These are phyloP conservation scores for Cinnamomum micranthum DNA, from an alignment of 164 flowering plant species.

Conservation along the genomic window DNA sequence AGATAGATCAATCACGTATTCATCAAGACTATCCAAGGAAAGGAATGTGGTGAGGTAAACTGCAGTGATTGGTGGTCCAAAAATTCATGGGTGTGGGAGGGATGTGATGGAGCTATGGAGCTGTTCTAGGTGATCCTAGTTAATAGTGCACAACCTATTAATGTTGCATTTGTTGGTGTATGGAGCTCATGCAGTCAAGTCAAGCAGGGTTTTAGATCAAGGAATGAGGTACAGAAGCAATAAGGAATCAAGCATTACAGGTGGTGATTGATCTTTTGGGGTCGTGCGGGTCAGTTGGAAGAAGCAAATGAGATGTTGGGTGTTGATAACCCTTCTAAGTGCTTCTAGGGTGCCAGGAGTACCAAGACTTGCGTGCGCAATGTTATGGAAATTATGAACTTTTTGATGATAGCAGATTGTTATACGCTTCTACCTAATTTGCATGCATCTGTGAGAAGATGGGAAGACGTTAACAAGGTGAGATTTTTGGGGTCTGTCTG, in stretches of 20 bases:
- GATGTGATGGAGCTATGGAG: conserved; percentile 8
- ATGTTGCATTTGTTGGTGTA: conserved; percentile 6
- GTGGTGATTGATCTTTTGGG: conserved; percentile 12
- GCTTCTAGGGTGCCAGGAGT: conserved; percentile 1
- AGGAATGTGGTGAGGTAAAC: conserved; percentile 7
- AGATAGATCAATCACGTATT: neutral
- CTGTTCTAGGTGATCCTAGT: conserved; percentile 6
- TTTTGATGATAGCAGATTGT: conserved; percentile 8
- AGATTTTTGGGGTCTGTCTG: neutral
- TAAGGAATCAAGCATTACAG: conserved; percentile 7
- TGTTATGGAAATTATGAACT: conserved; percentile 4
- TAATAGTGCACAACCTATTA: neutral
- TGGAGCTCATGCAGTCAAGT: conserved; percentile 6
- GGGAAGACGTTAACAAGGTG: conserved; percentile 6
- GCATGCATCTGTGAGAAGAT: conserved; percentile 15
- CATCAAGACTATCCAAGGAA: neutral
- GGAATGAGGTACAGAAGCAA: conserved; percentile 7
- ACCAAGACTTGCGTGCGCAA: neutral
- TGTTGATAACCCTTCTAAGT: conserved; percentile 6
- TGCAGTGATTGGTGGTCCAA: conserved; percentile 1
- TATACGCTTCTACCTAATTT: conserved; percentile 15
- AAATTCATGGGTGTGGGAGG: conserved; percentile 8
- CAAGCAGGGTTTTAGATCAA: conserved; percentile 5
- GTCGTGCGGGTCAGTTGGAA: conserved; percentile 14
- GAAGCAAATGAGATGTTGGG: neutral